Evolutionary conservation across 2,329 filamentous ascomycete species (phyloP).

Genomic region (Periconia digitata): DNA sequence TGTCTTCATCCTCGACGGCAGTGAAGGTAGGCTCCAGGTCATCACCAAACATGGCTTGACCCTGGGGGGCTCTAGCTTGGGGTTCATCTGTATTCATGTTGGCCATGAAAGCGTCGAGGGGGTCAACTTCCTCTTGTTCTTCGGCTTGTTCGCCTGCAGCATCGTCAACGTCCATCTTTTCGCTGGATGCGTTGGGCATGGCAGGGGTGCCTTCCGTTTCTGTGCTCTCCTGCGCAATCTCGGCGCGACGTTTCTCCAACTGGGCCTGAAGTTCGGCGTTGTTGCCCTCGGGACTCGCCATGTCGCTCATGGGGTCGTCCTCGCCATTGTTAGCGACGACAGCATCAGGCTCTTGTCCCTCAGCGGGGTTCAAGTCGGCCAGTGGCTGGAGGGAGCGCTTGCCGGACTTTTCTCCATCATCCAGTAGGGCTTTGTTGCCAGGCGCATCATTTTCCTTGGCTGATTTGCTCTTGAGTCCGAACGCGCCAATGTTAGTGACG

Average conservation of each 20-base stretch:
- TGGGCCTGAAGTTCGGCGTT: slow-evolving; percentile 83
- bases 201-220: slow-evolving; percentile 45
- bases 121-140: slow-evolving; percentile 77
- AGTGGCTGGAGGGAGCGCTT: slow-evolving; percentile 85
- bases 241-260: slow-evolving; percentile 71
- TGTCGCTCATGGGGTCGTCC: slow-evolving; percentile 72
- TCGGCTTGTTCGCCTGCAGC: slow-evolving; percentile 57
- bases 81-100: slow-evolving; percentile 47
- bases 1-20: slow-evolving; percentile 61
- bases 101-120: slow-evolving; percentile 96
- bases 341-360: slow-evolving; percentile 41
- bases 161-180: slow-evolving; percentile 61
- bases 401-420: slow-evolving; percentile 82
- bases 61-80: slow-evolving; percentile 42
- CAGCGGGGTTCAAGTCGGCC: slow-evolving; percentile 64
- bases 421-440: slow-evolving; percentile 79
- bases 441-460: slow-evolving; percentile 68
- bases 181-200: slow-evolving; percentile 28
- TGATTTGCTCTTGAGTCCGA: slow-evolving; percentile 69
- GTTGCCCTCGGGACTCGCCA: slow-evolving; percentile 79
- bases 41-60: slow-evolving; percentile 86
- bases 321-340: slow-evolving; percentile 52
- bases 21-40: slow-evolving; percentile 70
- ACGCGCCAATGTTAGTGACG: slow-evolving; percentile 78
- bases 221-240: slow-evolving; percentile 50